Base-by-base conservation (phyloP, 1,284 basidiomycete genomes). In the Melampsora larici-populina region DNA sequence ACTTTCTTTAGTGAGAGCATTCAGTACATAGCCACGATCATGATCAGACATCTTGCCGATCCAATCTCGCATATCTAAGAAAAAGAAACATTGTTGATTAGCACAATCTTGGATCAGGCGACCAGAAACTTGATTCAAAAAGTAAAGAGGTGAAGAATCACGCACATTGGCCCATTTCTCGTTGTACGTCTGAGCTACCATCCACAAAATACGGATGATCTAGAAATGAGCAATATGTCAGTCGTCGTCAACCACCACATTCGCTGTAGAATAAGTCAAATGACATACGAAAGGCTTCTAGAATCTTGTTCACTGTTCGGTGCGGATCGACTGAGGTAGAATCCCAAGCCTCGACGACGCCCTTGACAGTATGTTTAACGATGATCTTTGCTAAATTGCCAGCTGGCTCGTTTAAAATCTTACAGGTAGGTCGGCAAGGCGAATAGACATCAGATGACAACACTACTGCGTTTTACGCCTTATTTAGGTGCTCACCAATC, bases 261-360 rank as follows among this genome's bases (percentile, higher is more conserved):
- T 33, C 33, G n/a, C 8, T 49, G 36, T 3, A 63, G 7, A 3
- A 15, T 36, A 29, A 26, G n/a, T 13, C 26, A 33, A 18, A 70
- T 18, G 49, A 55, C 68, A 1, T 64, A 78, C 76, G 76, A 66
- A 78, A 71, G 43, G 76, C 76, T 78, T 78, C 76, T 17, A 78
- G 58, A 3, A 78, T 71, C 55, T 78, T 78, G 31, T 55, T 67
- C 13, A 78, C 51, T 40, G 60, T 78, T 1, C 69, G 76, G 26
- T 66, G 63, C n/a, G 76, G 69, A 60, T 78, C 76, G 63, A 78
- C 51, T 48, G 68, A 70, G 21, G 76, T 71, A 43, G 76, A 78
- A 36, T 68, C 82, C 94, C 94, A 97, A 0, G 93, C 93, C 81
- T 90, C 90, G 60, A 90, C 90, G 18, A 97, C 87, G 49, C 87